Conservation (phyloP, 345 rosid species). For the Murraya koenigii region DNA sequence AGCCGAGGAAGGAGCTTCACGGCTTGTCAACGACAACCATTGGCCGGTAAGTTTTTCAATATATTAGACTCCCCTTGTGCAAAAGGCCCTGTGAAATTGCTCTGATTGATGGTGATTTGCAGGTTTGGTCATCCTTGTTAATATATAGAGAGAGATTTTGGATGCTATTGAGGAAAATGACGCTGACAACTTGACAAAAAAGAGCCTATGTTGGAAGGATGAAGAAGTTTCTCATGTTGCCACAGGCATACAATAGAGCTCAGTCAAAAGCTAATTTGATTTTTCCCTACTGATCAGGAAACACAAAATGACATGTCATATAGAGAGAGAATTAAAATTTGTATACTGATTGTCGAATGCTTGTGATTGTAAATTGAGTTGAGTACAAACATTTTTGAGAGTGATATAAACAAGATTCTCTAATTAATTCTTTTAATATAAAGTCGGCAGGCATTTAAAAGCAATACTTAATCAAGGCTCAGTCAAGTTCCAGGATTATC, state of each 20-base stretch:
- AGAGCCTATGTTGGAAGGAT: constrained; percentile 50
- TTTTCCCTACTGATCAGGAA: background rate
- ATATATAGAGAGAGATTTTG: constrained; percentile 44
- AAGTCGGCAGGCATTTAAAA: too few relatives aligned
- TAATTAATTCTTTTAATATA: too few relatives aligned
- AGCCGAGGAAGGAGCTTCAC: constrained; percentile 60
- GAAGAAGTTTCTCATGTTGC: constrained; percentile 41
- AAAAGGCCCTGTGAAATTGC: too few relatives aligned
- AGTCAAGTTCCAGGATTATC: too few relatives aligned
- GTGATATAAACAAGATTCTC: too few relatives aligned
- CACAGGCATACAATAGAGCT: too few relatives aligned
- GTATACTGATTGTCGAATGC: background rate
- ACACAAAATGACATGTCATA: background rate
- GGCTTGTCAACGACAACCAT: constrained; percentile 57
- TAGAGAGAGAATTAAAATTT: too few relatives aligned
- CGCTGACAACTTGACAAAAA: constrained; percentile 51
- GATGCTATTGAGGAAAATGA: constrained; percentile 57
- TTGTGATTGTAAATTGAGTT: background rate
- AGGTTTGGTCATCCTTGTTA: constrained; percentile 62
- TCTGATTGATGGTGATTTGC: constrained; percentile 7
- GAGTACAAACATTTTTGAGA: too few relatives aligned
- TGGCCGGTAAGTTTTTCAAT: constrained; percentile 43
- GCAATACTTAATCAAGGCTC: too few relatives aligned
- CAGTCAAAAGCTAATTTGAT: constrained; percentile 17
- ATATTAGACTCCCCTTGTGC: too few relatives aligned